Percentiles rank a stretch among this genome's conserved stretches.
These are phyloP conservation scores for Phaeosphaeria sp. DNA, from an alignment of 2,329 filamentous ascomycete genomes.

Conservation along the genomic window DNA sequence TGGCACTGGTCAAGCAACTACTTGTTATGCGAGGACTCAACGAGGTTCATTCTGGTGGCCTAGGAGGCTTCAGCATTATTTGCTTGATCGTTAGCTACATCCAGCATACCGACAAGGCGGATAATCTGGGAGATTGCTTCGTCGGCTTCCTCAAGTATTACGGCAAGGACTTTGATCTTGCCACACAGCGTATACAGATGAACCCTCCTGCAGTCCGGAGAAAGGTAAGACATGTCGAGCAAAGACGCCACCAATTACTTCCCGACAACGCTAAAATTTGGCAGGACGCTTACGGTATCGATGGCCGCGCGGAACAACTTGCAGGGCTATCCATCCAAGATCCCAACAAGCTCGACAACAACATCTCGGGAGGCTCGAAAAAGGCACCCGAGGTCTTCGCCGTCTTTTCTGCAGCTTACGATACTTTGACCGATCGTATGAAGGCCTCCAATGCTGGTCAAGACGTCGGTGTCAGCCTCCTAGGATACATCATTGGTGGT, in stretches of 20 bases:
- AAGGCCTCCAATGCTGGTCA: slow-evolving; percentile 24
- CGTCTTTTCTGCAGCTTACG: slow-evolving; percentile 65
- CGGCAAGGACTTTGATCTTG: slow-evolving; percentile 78
- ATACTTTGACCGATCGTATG: slow-evolving; percentile 60
- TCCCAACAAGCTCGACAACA: slow-evolving; percentile 83
- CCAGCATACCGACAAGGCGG: slow-evolving; percentile 65
- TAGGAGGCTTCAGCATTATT: slow-evolving; percentile 93
- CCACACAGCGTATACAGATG: slow-evolving; percentile 74
- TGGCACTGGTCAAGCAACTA: slow-evolving; percentile 91
- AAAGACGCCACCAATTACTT: neutral
- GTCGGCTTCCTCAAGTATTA: slow-evolving; percentile 91
- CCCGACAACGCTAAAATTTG: slow-evolving; percentile 10
- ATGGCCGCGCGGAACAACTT: slow-evolving; percentile 36
- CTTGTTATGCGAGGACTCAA: slow-evolving; percentile 88
- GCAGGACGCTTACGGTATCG: slow-evolving; percentile 32
- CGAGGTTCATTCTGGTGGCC: slow-evolving; percentile 87
- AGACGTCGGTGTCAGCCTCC: slow-evolving; percentile 60
- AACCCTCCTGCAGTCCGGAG: slow-evolving; percentile 72
- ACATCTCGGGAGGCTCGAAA: slow-evolving; percentile 85
- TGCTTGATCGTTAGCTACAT: slow-evolving; percentile 90
- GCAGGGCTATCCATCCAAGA: slow-evolving; percentile 87
- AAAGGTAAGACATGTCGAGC: slow-evolving; percentile 65
- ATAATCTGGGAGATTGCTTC: slow-evolving; percentile 78
- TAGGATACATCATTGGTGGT: slow-evolving; percentile 75
- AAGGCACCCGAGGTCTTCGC: slow-evolving; percentile 71